Percentiles rank a stretch among this genome's conserved stretches.
phyloP scores from a whole-genome alignment of 768 basidiomycete genomes.

The Pleurotus ostreatus region DNA sequence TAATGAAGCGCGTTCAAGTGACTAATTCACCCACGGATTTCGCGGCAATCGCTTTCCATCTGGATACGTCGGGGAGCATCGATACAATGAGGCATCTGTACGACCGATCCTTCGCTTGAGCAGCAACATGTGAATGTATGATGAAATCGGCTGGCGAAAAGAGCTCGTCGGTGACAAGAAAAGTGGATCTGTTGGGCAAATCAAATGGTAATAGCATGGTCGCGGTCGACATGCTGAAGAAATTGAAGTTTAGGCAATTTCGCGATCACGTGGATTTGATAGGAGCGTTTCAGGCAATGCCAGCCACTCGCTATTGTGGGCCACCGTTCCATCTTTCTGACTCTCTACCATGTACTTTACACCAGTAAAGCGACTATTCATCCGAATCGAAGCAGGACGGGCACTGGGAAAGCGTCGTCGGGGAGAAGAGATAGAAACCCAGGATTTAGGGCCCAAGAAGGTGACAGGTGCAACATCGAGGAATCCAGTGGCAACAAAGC shows the following conservation, averaged over 20 bases:
- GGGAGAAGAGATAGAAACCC: not conserved
- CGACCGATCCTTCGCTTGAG: slow-evolving; percentile 46
- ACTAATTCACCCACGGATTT: slow-evolving; percentile 48
- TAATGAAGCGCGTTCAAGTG: not conserved
- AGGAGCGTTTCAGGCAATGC: too few species aligned
- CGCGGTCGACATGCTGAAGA: not conserved
- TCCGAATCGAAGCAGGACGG: not conserved
- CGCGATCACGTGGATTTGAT: not conserved
- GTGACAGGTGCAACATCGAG: not conserved
- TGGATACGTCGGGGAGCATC: slow-evolving; percentile 48
- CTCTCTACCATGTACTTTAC: too few species aligned
- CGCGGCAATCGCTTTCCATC: slow-evolving; percentile 61
- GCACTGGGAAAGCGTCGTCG: not conserved
- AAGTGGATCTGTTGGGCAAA: slow-evolving; percentile 43
- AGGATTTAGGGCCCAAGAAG: not conserved
- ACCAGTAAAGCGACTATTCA: not conserved
- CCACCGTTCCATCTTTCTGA: too few species aligned
- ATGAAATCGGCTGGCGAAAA: slow-evolving; percentile 71
- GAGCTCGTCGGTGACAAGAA: slow-evolving; percentile 70
- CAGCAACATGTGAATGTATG: slow-evolving; percentile 48
- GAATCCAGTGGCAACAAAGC: not conserved
- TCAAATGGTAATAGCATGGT: slow-evolving; percentile 52
- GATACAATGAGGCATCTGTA: slow-evolving; percentile 48
- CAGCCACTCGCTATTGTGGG: too few species aligned
- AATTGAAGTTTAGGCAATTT: not conserved